A percentile compares a stretch with the other conserved stretches of the same genome.
Evolutionary conservation across 208 protist genomes (phyloP).

Genomic region (Acanthamoeba quina): DNA sequence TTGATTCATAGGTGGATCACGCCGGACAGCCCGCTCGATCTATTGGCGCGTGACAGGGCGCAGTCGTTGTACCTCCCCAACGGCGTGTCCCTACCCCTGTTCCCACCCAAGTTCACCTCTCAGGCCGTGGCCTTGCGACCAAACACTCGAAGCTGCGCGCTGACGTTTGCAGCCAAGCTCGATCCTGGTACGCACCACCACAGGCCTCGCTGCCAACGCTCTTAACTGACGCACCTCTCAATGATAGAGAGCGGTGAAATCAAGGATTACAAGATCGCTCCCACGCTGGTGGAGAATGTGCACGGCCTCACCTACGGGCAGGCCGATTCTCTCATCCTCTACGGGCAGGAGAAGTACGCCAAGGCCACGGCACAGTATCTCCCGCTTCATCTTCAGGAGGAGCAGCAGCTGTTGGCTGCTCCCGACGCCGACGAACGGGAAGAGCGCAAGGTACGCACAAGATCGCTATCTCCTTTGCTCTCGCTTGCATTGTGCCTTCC

Average conservation of each 20-base stretch:
- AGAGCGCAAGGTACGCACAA: neutral
- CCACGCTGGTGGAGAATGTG: slow-evolving; percentile 7
- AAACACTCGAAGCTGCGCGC: slow-evolving; percentile 1
- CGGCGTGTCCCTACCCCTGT: neutral
- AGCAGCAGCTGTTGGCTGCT: neutral
- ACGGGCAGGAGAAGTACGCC: slow-evolving; percentile 14
- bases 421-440: neutral
- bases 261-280: slow-evolving; percentile 19
- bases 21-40: neutral
- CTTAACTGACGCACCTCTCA: too few relatives aligned
- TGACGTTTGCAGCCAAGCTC: slow-evolving; percentile 57
- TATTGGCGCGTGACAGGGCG: neutral
- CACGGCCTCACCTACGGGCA: slow-evolving; percentile 31
- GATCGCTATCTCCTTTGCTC: neutral
- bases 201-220: neutral
- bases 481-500: neutral
- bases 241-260: neutral
- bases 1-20: neutral
- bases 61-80: slow-evolving; percentile 35
- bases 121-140: neutral
- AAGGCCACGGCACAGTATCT: neutral
- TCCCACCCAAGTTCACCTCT: slow-evolving; percentile 10
- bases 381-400: neutral
- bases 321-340: slow-evolving; percentile 7
- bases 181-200: neutral